Conservation (phyloP, 371 early-diverging fungal genomes). For the Apophysomyces trapeziformis region DNA sequence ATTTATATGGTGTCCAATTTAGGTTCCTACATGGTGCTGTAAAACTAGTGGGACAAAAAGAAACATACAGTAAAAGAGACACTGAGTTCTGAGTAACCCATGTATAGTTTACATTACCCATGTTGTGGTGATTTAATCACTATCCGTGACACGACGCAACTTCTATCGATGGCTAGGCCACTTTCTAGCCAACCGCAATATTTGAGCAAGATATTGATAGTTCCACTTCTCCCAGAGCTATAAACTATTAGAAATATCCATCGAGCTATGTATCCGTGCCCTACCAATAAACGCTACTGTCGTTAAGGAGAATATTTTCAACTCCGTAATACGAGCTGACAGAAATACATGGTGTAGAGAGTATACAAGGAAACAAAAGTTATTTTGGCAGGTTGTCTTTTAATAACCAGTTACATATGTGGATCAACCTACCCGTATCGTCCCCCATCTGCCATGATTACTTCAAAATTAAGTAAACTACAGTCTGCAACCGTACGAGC, state of each 20-base stretch:
- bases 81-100: background rate
- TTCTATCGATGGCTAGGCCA: conserved; percentile 18
- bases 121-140: conserved; percentile 33
- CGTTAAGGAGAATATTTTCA: conserved; percentile 36
- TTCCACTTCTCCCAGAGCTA: conserved; percentile 32
- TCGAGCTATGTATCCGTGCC: background rate
- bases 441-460: conserved; percentile 28
- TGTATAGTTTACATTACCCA: conserved; percentile 20
- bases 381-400: too few species aligned
- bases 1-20: background rate
- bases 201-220: conserved; percentile 34
- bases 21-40: conserved; percentile 33
- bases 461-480: conserved; percentile 16
- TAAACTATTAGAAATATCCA: background rate
- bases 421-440: conserved; percentile 20
- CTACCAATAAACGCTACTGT: conserved; percentile 34
- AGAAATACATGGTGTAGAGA: conserved; percentile 4
- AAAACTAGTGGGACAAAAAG: conserved; percentile 15
- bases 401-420: background rate
- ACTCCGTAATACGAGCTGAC: conserved; percentile 28
- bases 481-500: conserved; percentile 1
- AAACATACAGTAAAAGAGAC: background rate
- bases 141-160: conserved; percentile 31
- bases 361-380: background rate
- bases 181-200: conserved; percentile 18